Conservation (phyloP, 2,329 filamentous ascomycete genomes). For the Dendrostoma leiphaemia region DNA sequence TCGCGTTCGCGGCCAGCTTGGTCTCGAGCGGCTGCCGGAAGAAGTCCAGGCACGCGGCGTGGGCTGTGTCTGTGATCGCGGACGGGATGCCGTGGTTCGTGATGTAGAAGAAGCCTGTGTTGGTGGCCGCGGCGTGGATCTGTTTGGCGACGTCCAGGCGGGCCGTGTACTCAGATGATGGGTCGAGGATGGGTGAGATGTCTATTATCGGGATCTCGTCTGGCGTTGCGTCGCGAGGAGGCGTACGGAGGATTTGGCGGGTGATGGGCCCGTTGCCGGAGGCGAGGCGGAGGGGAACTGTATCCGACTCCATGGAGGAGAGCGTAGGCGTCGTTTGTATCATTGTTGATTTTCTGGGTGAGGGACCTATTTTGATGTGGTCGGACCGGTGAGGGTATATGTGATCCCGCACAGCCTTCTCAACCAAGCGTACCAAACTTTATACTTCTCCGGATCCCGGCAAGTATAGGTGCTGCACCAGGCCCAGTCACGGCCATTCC, state of each 20-base stretch:
- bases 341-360: not conserved
- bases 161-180: not conserved
- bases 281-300: slow-evolving; percentile 31
- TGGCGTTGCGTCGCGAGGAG: slow-evolving; percentile 34
- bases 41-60: slow-evolving; percentile 38
- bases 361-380: not conserved
- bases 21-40: slow-evolving; percentile 44
- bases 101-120: slow-evolving; percentile 56
- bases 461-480: not conserved
- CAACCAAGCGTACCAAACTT: not conserved
- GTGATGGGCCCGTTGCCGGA: slow-evolving; percentile 37
- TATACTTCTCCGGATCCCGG: not conserved
- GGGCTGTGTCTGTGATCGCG: slow-evolving; percentile 28
- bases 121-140: slow-evolving; percentile 40
- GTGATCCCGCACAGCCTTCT: not conserved
- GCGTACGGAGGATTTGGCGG: slow-evolving; percentile 32
- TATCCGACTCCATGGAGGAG: slow-evolving; percentile 7
- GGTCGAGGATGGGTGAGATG: slow-evolving; percentile 38
- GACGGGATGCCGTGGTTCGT: slow-evolving; percentile 45
- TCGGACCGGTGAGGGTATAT: not conserved
- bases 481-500: not conserved
- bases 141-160: slow-evolving; percentile 20
- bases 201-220: slow-evolving; percentile 55
- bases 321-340: not conserved
- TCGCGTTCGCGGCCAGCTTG: slow-evolving; percentile 38